Evolutionary conservation across 2,329 filamentous ascomycete species (phyloP), one percentile per base, ranked within the genome.

Genomic region (Penicillium freii): DNA sequence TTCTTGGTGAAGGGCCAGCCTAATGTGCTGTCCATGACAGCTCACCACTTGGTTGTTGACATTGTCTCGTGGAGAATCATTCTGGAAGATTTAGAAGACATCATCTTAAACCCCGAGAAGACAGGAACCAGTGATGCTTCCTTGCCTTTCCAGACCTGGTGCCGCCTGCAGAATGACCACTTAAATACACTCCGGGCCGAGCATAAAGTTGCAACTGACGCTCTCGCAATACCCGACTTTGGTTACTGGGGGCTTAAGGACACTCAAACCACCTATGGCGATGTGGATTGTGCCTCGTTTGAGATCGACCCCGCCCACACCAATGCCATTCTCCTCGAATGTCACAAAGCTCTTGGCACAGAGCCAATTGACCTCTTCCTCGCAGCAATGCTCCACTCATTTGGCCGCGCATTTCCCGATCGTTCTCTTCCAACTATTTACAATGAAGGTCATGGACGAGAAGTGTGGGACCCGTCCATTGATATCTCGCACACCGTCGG

Each of bases 401-500:
- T 81, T 64, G 73, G 71, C 3, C 69, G 71, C 19, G 71, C 73
- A 0, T 82, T 82, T 57, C 62, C 66, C 0, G 75, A 79, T 45
- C 70, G 79, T 21, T 33, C 68, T 1, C 60, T 75, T 1, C 74
- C 78, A 4, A 72, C 75, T 0, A 75, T 81, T 43, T 78, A 77
- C 61, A 81, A 80, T 27, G 79, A 81, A 65, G 78, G 78, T 0
- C 79, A 81, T 46, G 79, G 79, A 8, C 69, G 79, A 39, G 78
- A 81, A 62, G 69, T 75, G 0, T 81, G 78, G 72, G 73, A 79
- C 49, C 48, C 71, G 0, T 71, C 71, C 2, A 75, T 81, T 47
- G 80, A 82, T 47, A 72, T 81, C 5, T 79, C 79, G 3, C 73
- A 77, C 6, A 82, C 80, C 1, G 73, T 81, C 2, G 80, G 80